Base-by-base conservation (phyloP, 2,329 filamentous ascomycete species). In the Geosmithia morbida region DNA sequence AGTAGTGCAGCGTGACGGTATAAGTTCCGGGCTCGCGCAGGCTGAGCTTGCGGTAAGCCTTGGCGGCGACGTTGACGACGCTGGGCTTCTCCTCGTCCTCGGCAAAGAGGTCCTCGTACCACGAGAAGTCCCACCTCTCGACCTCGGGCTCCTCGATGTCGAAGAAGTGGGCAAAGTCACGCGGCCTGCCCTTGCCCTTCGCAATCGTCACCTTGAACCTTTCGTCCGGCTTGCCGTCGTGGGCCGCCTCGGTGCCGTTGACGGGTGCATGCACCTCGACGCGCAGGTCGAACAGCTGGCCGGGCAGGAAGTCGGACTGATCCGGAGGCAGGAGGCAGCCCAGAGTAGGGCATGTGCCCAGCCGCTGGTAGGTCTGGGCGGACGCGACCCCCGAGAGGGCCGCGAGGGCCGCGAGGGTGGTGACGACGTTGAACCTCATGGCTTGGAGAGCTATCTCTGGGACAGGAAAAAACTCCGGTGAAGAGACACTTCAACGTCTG, bases 51-150 rank as follows among this genome's bases (percentile, higher is more conserved):
- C 87, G 77, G 68, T 87, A 92, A 29, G 79, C 79, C 66, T 88
- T 90, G 52, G 84, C 75, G 2, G 85, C 81, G 46, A 92, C 87
- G 51, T 87, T 85, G 64, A 94, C 87, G 18, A 87, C 57, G 1
- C 81, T 84, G 4, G 84, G 75, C 37, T 73, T 80, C 18, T 76
- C 66, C 3, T 78, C 79, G 55, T 89, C 85, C 57, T 80, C 68
- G 26, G 86, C 86, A 59, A 87, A 94, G 22, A 87, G 74, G 56
- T 94, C 83, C 68, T 90, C 87, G 58, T 77, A 90, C 83, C 84
- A 92, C n/a, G 72, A 73, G 59, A 92, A 92, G 53, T 80, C 75
- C 87, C 87, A 94, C 52, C 71, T 81, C 70, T 94, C 87, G 16
- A 92, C 66, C 60, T 77, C 65, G 18, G 86, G 82, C 60, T 90